phyloP scores from a whole-genome alignment of 1,139 yeast species.

The Pichia norvegensis region DNA sequence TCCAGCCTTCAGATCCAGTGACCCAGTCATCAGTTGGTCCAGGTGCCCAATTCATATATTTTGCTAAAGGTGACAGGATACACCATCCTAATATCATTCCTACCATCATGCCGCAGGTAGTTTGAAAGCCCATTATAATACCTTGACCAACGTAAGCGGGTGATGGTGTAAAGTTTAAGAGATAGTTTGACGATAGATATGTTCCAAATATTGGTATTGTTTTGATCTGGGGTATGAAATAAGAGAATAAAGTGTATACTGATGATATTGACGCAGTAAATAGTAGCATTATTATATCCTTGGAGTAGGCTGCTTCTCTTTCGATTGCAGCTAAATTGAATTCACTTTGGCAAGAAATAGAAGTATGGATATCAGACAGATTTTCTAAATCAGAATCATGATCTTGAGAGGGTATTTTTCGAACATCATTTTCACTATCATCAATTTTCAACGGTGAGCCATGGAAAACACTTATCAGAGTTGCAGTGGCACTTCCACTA shows the following conservation, averaged over 20 bases:
- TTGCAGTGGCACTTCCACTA: conserved; percentile 94
- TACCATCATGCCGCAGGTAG: conserved; percentile 83
- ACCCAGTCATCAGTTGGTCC: conserved; percentile 91
- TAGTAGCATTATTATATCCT: conserved; percentile 51
- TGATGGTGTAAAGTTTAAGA: conserved; percentile 90
- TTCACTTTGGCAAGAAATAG: neutral
- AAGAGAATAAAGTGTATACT: conserved; percentile 59
- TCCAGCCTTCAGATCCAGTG: conserved; percentile 95
- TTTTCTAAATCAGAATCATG: conserved; percentile 21
- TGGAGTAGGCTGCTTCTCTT: conserved; percentile 34
- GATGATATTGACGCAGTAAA: conserved; percentile 66
- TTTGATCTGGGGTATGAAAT: conserved; percentile 63
- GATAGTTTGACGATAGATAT: conserved; percentile 52
- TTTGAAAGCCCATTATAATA: conserved; percentile 91
- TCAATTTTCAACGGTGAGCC: conserved; percentile 46
- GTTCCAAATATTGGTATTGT: conserved; percentile 71
- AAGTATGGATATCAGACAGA: neutral
- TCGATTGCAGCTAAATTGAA: neutral
- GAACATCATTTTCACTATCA: neutral
- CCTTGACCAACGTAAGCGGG: conserved; percentile 98
- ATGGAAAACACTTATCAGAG: conserved; percentile 80
- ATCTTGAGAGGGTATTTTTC: neutral
- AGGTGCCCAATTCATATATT: conserved; percentile 72
- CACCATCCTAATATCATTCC: conserved; percentile 94
- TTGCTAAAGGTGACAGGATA: conserved; percentile 71